These are phyloP conservation scores for Teratosphaeria epicoccoides DNA, from an alignment of 2,329 filamentous ascomycete genomes.

Conservation along the genomic window DNA sequence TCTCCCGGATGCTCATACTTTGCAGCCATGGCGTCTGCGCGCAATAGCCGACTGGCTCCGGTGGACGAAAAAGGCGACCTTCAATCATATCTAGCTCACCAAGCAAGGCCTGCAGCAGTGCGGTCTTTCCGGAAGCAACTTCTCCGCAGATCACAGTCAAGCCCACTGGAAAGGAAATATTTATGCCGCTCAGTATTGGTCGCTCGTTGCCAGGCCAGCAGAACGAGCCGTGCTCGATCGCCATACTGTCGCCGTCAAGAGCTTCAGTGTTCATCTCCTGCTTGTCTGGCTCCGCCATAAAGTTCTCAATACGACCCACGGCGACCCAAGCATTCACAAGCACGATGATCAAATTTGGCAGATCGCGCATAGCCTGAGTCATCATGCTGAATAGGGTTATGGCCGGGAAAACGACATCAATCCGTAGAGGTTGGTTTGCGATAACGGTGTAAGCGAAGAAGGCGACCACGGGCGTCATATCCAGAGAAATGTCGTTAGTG, in stretches of 20 bases:
- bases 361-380: conserved; percentile 59
- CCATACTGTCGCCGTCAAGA: conserved; percentile 26
- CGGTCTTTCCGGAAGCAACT: conserved; percentile 54
- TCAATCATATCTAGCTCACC: conserved; percentile 46
- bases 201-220: conserved; percentile 62
- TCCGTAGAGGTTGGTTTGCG: conserved; percentile 54
- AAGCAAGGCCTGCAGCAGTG: conserved; percentile 47
- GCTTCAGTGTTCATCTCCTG: conserved; percentile 27
- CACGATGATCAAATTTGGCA: conserved; percentile 65
- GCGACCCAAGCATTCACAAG: conserved; percentile 76
- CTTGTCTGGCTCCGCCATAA: conserved; percentile 79
- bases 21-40: conserved; percentile 58
- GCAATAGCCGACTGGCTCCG: conserved; percentile 52
- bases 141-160: conserved; percentile 53
- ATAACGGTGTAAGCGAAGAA: conserved; percentile 73
- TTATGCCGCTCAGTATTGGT: conserved; percentile 45
- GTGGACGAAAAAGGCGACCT: conserved; percentile 43
- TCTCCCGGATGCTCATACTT: conserved; percentile 59
- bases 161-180: conserved; percentile 44
- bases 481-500: conserved; percentile 60
- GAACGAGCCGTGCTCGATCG: conserved; percentile 58
- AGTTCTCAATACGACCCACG: conserved; percentile 68
- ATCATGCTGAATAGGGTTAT: conserved; percentile 70
- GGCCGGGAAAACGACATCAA: conserved; percentile 80
- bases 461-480: conserved; percentile 66